Evolutionary conservation across 2,329 filamentous ascomycete species (phyloP).

Genomic region (Nothomitra cinnamomea): DNA sequence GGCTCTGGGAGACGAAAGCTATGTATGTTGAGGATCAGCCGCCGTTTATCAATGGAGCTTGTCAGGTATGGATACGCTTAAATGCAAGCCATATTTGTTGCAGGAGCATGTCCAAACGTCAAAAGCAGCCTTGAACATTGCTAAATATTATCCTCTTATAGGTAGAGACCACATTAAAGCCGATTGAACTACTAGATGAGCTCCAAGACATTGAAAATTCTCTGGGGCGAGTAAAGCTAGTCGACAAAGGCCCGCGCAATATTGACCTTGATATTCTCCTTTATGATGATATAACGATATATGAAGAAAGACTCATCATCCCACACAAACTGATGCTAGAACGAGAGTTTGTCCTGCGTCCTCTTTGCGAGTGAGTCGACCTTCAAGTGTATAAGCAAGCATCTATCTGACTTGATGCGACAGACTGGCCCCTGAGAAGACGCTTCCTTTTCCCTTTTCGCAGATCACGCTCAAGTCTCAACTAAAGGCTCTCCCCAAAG

Average conservation of each 20-base stretch:
- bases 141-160: conserved; percentile 27
- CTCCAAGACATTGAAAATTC: conserved; percentile 70
- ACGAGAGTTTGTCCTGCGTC: conserved; percentile 82
- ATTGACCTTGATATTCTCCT: conserved; percentile 89
- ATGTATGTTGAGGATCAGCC: conserved; percentile 93
- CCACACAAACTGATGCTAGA: conserved; percentile 78
- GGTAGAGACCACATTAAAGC: conserved; percentile 65
- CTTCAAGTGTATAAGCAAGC: conserved; percentile 5
- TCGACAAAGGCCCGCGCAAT: conserved; percentile 87
- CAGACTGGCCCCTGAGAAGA: conserved; percentile 26
- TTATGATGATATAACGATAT: conserved; percentile 50
- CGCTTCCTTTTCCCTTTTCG: conserved; percentile 17
- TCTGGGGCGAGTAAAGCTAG: conserved; percentile 64
- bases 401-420: not conserved
- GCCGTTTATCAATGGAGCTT: conserved; percentile 80
- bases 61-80: conserved; percentile 77
- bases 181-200: conserved; percentile 58
- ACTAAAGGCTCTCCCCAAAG: conserved; percentile 20
- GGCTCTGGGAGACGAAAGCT: conserved; percentile 82
- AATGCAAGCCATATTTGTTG: too few species aligned
- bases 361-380: conserved; percentile 53
- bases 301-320: conserved; percentile 58
- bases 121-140: too few species aligned
- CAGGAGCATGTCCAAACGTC: too few species aligned
- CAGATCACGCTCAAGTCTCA: conserved; percentile 19